Percentiles rank a stretch among this genome's conserved stretches.
These are phyloP conservation scores for Ophiostoma quercus DNA, from an alignment of 2,329 filamentous ascomycete species.

Conservation along the genomic window DNA sequence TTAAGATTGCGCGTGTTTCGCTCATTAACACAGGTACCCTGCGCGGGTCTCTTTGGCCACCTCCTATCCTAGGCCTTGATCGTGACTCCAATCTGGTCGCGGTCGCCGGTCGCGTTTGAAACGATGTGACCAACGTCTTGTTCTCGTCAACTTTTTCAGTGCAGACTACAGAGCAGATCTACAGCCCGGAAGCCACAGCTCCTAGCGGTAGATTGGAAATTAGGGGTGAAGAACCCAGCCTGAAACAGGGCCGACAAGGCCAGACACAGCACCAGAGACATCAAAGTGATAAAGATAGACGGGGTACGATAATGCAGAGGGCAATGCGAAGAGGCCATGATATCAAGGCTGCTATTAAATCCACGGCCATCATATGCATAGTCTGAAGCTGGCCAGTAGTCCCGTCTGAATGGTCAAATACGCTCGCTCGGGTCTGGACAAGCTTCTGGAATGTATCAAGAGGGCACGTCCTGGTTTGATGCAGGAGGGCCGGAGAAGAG, in stretches of 20 bases:
- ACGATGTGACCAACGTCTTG: not conserved
- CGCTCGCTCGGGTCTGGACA: not conserved
- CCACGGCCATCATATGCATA: conserved; percentile 5
- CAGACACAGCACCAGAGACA: not conserved
- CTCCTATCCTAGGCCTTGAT: not conserved
- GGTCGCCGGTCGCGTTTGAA: not conserved
- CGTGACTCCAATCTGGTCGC: not conserved
- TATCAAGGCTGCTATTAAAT: conserved; percentile 9
- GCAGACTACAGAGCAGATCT: not conserved
- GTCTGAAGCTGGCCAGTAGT: too few relatives aligned
- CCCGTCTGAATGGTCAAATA: not conserved
- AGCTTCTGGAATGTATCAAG: conserved; percentile 7
- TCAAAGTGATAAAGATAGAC: not conserved
- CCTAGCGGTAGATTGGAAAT: conserved; percentile 17
- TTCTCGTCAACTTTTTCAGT: not conserved
- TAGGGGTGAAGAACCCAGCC: conserved; percentile 17
- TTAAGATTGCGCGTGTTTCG: not conserved
- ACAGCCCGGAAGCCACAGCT: not conserved
- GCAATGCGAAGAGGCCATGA: not conserved
- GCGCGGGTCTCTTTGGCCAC: conserved; percentile 5
- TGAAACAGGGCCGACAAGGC: conserved; percentile 20
- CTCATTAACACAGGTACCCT: not conserved
- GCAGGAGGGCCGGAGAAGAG: not conserved
- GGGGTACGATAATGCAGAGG: not conserved
- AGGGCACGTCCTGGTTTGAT: conserved; percentile 3